Evolutionary conservation across 83 land plant species (phyloP), one percentile per base, ranked within the genome.

Genomic region (Picea engelmannii): DNA sequence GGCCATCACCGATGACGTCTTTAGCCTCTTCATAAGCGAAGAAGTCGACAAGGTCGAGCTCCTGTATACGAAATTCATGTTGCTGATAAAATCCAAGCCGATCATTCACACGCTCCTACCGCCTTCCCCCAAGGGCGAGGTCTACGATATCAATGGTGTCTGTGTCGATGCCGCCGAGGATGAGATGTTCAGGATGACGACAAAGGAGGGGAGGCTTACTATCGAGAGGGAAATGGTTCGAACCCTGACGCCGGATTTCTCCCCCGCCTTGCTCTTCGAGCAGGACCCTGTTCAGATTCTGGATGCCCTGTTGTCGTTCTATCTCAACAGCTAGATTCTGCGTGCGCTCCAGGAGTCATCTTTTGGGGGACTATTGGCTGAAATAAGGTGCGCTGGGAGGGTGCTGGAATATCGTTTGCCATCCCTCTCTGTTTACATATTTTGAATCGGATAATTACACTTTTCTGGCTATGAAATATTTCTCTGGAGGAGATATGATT

Each of bases 21-120:
- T 92, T 40, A 80, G 95, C 9, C 87, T 93, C 1, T 92, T 93
- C 35, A 88, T 93, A 13, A 92, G 95, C 47, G 96, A 94, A 80
- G 96, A 94, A 52, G 95, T 94, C 20, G 96, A 94, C 80, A 94
- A 94, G 83, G 95, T 91, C 70, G 93, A 91, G 93, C 93, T 91
- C 6, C 75, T 91, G 62, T 91, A 91, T 79, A 87, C 93, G 64
- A 90, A 90, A 80, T 91, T 91, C 68, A 93, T 91, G 40, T 89
- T 88, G 35, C 88, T 91, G 16, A 86, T 91, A 58, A 91, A 91
- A 61, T 91, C 93, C 15, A 88, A 90, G 60, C 90, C 93, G 20
- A 84, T 93, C 13, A 89, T 92, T 49, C 95, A 92, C 69, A 94
- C 95, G 4, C 71, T 94, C 38, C 86, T 94, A 52, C 96, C 96